Evolutionary conservation across 176 grass and related monocot genomes (phyloP).

Genomic region (Hordeum marinum): DNA sequence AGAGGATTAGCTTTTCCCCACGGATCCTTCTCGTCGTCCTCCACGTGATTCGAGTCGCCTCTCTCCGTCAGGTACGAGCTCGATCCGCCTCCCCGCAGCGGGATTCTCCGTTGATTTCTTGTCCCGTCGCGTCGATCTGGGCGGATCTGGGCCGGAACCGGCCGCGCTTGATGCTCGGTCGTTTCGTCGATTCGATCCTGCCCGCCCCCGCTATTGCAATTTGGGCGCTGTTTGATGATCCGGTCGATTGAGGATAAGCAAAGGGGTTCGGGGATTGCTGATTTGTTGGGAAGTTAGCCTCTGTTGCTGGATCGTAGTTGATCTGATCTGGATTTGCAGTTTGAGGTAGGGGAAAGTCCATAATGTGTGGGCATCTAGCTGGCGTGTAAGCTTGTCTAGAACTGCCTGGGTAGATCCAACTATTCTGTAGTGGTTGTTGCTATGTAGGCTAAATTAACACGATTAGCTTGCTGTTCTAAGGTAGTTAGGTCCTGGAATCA

Average conservation of each 20-base stretch:
- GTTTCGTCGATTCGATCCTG: neutral
- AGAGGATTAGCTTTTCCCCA: neutral
- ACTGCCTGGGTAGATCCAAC: neutral
- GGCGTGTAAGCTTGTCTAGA: neutral
- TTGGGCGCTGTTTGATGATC: neutral
- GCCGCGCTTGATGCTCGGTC: neutral
- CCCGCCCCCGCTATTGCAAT: neutral
- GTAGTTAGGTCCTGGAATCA: neutral
- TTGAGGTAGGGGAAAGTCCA: neutral
- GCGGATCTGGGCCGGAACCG: slow-evolving; percentile 2
- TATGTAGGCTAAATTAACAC: neutral
- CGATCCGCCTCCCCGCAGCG: neutral
- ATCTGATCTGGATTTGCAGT: neutral
- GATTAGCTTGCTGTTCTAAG: neutral
- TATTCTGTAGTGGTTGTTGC: neutral
- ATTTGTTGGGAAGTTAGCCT: neutral
- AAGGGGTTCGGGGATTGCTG: neutral
- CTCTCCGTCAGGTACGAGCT: neutral
- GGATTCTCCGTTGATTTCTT: neutral
- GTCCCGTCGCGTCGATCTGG: neutral
- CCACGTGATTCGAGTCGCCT: slow-evolving; percentile 2
- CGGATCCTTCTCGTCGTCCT: slow-evolving; percentile 7
- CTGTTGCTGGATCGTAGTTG: neutral
- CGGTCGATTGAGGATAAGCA: neutral
- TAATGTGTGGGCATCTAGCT: neutral